These are phyloP conservation scores for Ambispora gerdemannii DNA, from an alignment of 192 early-diverging fungal genomes.

Conservation along the genomic window DNA sequence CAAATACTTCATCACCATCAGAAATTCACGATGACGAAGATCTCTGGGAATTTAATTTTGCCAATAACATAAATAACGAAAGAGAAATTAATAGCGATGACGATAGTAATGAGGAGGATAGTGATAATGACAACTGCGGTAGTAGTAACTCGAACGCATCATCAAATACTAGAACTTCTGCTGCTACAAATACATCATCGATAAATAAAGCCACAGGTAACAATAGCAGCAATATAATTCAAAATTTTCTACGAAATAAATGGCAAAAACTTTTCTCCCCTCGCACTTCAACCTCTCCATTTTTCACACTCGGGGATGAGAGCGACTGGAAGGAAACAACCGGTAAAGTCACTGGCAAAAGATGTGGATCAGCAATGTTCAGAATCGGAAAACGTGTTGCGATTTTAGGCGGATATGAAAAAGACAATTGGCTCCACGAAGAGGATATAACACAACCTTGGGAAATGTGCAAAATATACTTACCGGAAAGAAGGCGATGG, in stretches of 20 bases:
- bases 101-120: not conserved
- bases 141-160: not conserved
- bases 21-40: slow-evolving; percentile 14
- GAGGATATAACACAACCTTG: not conserved
- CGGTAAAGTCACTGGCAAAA: slow-evolving; percentile 7
- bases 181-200: not conserved
- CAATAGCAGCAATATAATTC: not conserved
- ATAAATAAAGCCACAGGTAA: not conserved
- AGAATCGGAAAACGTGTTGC: not conserved
- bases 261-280: slow-evolving; percentile 15
- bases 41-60: slow-evolving; percentile 9
- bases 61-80: not conserved
- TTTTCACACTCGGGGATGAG: not conserved
- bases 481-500: slow-evolving; percentile 2
- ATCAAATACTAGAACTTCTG: no score
- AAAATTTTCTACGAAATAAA: slow-evolving; percentile 1
- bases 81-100: not conserved
- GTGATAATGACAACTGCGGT: not conserved
- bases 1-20: not conserved
- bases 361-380: slow-evolving; percentile 19
- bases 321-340: slow-evolving; percentile 6
- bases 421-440: not conserved
- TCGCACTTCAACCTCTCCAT: not conserved
- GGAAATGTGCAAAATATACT: slow-evolving; percentile 22
- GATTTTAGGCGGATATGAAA: slow-evolving; percentile 17